These are phyloP conservation scores for Aspergillus sergii DNA, from an alignment of 2,329 filamentous ascomycete species.

Conservation along the genomic window DNA sequence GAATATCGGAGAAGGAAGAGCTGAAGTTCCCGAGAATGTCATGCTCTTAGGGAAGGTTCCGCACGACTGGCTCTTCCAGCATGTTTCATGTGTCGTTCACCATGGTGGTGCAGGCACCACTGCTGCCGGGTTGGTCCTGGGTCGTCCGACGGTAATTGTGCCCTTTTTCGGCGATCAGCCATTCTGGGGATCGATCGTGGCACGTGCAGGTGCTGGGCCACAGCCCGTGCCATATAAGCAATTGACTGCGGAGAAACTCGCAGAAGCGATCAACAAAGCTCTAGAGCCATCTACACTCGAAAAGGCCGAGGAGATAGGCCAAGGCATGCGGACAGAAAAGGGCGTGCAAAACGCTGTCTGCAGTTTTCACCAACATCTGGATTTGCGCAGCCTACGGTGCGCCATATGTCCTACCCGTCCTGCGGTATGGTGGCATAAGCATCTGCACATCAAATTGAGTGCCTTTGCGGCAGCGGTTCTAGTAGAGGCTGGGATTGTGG, in stretches of 20 bases:
- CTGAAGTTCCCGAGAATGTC: constrained; percentile 72
- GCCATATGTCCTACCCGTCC: constrained; percentile 66
- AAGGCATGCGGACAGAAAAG: constrained; percentile 66
- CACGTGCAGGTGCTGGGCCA: constrained; percentile 71
- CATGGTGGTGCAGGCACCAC: constrained; percentile 89
- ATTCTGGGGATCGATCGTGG: constrained; percentile 80
- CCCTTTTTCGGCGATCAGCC: constrained; percentile 87
- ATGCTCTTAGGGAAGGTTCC: constrained; percentile 85
- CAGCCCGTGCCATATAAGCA: constrained; percentile 69
- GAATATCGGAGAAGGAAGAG: constrained; percentile 72
- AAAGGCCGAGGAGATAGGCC: constrained; percentile 61
- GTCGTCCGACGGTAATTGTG: constrained; percentile 78
- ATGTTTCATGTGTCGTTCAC: constrained; percentile 79
- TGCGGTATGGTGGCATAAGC: constrained; percentile 74
- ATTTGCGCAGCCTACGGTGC: constrained; percentile 69
- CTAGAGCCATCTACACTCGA: constrained; percentile 62
- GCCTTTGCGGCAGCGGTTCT: constrained; percentile 72
- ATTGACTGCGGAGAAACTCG: constrained; percentile 67
- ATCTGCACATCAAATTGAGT: constrained; percentile 68
- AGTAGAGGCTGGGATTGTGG: constrained; percentile 64
- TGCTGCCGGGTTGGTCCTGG: constrained; percentile 79
- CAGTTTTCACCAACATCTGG: constrained; percentile 71
- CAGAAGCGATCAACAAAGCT: constrained; percentile 64
- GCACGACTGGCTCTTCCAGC: constrained; percentile 86
- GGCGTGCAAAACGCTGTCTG: constrained; percentile 66